Base-by-base conservation (phyloP, 2,329 filamentous ascomycete genomes). In the Pestalotiopsis sp. region DNA sequence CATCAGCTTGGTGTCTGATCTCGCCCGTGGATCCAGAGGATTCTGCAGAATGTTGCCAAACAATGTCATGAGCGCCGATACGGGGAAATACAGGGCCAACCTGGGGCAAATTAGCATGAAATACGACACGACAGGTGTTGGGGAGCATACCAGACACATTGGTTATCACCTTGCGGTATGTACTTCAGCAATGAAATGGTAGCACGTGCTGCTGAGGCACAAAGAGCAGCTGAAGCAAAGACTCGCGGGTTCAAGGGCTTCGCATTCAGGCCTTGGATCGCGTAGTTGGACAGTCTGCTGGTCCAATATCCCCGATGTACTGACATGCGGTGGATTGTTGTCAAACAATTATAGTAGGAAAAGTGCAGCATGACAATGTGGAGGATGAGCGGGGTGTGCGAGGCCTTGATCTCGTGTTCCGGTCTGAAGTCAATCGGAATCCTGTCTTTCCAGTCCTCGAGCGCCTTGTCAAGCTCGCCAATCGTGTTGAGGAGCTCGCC, bases 281-380 rank as follows among this genome's bases (percentile, higher is more conserved):
- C 96, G 76, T 94, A 98, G 75, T 98, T 95, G 48, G 94, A 97
- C 55, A 99, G 82, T 48, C 96, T 89, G 75, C 93, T 98, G 1
- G 95, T 98, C 96, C 96, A 99, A 81, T 97, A 98, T 14, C 96
- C 96, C 77, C 98, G 94, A 74, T 98, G 96, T 38, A 98, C 92
- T 56, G 94, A 97, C 96, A 98, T 99, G 64, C 96, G 93, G 78
- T 99, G 96, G 71, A 99, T 98, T 0, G 96, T 99, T 0, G 95
- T 98, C 64, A 99, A 82, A 74, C 94, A 98, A 78, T 99, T 99
- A 83, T 98, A 98, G 80, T 99, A 99, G 1, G 94, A 91, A 75
- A 99, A 97, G 78, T 99, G 96, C 68, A 99, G 83, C 78, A 97
- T 93, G 69, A 97, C 94, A 65, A 99, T 89, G 72, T 98, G 95